Evolutionary conservation across 164 flowering plant species (phyloP), one percentile per base, ranked within the genome.

Genomic region (Cinnamomum micranthum): DNA sequence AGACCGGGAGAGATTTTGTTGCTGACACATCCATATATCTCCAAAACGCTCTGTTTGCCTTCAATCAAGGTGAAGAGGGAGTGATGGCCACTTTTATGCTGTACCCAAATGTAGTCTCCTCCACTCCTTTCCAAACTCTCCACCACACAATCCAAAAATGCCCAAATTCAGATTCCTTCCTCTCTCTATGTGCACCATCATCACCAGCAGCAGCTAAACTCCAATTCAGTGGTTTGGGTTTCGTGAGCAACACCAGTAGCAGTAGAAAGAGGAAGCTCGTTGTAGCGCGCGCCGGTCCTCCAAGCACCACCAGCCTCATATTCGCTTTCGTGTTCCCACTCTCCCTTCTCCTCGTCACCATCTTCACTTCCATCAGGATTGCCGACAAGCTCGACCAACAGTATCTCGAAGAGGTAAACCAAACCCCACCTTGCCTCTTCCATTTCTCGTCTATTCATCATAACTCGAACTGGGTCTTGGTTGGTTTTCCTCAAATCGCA

Each of bases 371-470:
- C 27, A 78, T 88, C 11, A 86, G 79, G 73, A 84, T 92, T 63
- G 88, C 87, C n/a, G 92, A 91, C 71, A 85, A 88, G 83, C 98
- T 95, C 77, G 98, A 95, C 80, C 50, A 75, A 62, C 84, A 92
- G 31, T 95, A 73, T 79, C 83, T 89, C 5, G 92, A 92, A 71
- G 98, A 95, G 92, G 98, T 95, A 82, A 6, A 41, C 47, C 47
- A 0, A 14, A 14, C 24, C 33, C 6, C 41, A 4, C 24, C 20
- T 31, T 31, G 6, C 17, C 24, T 33, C 6, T 13, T 25, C 50
- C 41, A 69, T 35, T 14, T 64, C 60, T 64, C 4, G 13, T 64
- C 7, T 72, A 11, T 24, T 47, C 50, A 22, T 6, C 10, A 2
- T 41, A 19, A n/a, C 3, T 33, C 23, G 23, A n/a, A 50, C 5